A percentile compares a stretch with the other conserved stretches of the same genome.
Evolutionary conservation across 2,329 filamentous ascomycete species (phyloP).

Genomic region (Apiospora koreana): DNA sequence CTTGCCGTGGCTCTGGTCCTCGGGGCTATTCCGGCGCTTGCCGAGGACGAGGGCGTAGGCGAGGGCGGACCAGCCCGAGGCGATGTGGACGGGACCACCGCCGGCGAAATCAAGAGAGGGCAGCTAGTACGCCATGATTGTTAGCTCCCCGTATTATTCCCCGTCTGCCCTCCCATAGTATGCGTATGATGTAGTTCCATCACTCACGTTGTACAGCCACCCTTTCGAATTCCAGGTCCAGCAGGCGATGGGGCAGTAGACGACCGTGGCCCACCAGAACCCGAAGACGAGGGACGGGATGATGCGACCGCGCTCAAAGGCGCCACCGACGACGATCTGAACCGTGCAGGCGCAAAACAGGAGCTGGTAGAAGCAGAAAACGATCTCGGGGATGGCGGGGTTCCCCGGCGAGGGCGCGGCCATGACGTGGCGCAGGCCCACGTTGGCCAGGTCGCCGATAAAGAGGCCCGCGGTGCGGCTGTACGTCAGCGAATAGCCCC

Average conservation of each 20-base stretch:
- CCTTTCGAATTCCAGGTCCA: slow-evolving; percentile 61
- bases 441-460: slow-evolving; percentile 37
- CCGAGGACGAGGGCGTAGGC: slow-evolving; percentile 66
- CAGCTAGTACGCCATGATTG: neutral
- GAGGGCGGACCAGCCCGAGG: slow-evolving; percentile 62
- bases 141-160: neutral
- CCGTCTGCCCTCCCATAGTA: neutral
- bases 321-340: slow-evolving; percentile 41
- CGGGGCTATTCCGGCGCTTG: slow-evolving; percentile 48
- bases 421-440: slow-evolving; percentile 37
- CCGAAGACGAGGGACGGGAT: slow-evolving; percentile 60
- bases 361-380: slow-evolving; percentile 39
- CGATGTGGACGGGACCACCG: slow-evolving; percentile 65
- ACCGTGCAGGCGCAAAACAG: slow-evolving; percentile 41
- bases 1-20: slow-evolving; percentile 48
- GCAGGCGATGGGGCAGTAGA: slow-evolving; percentile 42
- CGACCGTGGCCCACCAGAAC: slow-evolving; percentile 65
- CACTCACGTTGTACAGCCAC: slow-evolving; percentile 63
- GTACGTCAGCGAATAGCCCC: slow-evolving; percentile 45
- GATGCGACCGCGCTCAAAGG: slow-evolving; percentile 38
- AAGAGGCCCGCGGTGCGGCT: slow-evolving; percentile 37
- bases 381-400: slow-evolving; percentile 37
- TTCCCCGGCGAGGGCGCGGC: slow-evolving; percentile 39
- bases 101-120: slow-evolving; percentile 55
- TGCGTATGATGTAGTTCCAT: neutral